Percentiles rank a stretch among this genome's conserved stretches.
Evolutionary conservation across 768 basidiomycete species (phyloP).

Genomic region (Vararia minispora): DNA sequence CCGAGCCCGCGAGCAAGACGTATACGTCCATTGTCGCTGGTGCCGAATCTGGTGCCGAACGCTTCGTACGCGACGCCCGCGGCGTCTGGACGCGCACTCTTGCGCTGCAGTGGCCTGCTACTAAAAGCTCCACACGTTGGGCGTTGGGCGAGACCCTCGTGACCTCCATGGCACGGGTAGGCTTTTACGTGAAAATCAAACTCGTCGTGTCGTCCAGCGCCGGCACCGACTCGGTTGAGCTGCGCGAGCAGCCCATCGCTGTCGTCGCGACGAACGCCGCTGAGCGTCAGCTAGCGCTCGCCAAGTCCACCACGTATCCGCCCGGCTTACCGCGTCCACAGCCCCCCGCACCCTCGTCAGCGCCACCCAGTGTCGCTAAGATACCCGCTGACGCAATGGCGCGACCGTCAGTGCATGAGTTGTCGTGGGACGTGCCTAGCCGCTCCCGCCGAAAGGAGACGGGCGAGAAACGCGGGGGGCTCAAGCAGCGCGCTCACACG

Average conservation of each 20-base stretch:
- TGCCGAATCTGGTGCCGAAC: constrained; percentile 29
- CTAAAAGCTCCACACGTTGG: constrained; percentile 63
- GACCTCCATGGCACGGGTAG: constrained; percentile 50
- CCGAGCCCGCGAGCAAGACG: constrained; percentile 22
- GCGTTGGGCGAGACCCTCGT: constrained; percentile 69
- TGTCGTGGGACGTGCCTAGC: background rate
- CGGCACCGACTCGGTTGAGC: constrained; percentile 57
- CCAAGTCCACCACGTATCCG: constrained; percentile 43
- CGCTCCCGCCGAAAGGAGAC: constrained; percentile 2
- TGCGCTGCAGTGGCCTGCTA: constrained; percentile 61
- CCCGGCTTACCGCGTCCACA: constrained; percentile 14
- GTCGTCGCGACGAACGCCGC: constrained; percentile 61
- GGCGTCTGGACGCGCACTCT: constrained; percentile 57
- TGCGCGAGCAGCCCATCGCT: constrained; percentile 54
- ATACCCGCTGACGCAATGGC: background rate
- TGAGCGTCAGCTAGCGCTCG: constrained; percentile 53
- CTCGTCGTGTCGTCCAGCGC: constrained; percentile 34
- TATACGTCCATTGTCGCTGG: constrained; percentile 43
- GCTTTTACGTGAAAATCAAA: constrained; percentile 62
- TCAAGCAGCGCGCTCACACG: constrained; percentile 2
- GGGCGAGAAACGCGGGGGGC: constrained; percentile 6
- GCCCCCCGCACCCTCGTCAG: constrained; percentile 8
- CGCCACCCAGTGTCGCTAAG: constrained; percentile 8
- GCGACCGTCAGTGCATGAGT: background rate
- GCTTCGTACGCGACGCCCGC: constrained; percentile 41